Conservation (phyloP, 1,139 yeast genomes). For the Nakaseomyces delphensis region DNA sequence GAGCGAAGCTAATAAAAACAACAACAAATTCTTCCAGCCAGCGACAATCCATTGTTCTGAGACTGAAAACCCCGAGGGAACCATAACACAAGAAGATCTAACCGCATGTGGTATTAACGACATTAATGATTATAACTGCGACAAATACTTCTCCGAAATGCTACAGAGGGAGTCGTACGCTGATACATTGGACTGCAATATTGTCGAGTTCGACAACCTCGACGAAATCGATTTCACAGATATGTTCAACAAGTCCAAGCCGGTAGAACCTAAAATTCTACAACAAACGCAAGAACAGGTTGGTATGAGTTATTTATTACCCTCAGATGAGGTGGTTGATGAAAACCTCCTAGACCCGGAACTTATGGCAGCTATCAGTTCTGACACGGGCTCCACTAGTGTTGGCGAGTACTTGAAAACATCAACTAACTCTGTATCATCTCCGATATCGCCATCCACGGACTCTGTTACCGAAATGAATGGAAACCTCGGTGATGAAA, state of each 20-base stretch:
- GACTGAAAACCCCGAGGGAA: background rate
- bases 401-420: background rate
- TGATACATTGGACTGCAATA: background rate
- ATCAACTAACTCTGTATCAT: background rate
- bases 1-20: background rate
- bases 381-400: background rate
- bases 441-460: background rate
- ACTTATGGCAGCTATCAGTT: background rate
- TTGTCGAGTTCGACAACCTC: conserved; percentile 12
- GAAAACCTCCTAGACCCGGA: conserved; percentile 1
- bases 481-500: background rate
- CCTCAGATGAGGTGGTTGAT: background rate
- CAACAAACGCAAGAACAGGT: background rate
- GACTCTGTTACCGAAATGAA: background rate
- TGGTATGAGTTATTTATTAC: background rate
- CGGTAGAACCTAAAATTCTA: background rate
- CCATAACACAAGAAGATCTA: background rate
- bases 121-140: conserved; percentile 9
- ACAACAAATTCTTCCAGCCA: background rate
- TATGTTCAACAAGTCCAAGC: conserved; percentile 23
- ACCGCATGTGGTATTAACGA: background rate
- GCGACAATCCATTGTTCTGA: background rate
- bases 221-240: conserved; percentile 32
- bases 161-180: background rate
- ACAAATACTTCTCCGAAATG: background rate